phyloP scores from a whole-genome alignment of 768 basidiomycete species.

The Obba rivulosa region DNA sequence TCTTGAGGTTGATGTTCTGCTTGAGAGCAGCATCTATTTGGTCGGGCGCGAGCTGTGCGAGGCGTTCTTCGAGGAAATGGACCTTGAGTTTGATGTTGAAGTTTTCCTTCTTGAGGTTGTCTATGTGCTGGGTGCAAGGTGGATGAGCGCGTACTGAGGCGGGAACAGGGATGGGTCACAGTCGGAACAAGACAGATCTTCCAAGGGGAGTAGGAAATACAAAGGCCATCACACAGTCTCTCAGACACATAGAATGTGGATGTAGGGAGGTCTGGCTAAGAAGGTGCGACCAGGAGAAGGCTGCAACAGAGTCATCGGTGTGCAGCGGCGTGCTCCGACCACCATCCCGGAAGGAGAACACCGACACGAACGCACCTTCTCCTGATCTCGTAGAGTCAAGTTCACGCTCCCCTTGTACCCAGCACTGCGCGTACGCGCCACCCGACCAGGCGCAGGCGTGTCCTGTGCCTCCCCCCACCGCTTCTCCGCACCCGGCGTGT shows the following conservation, averaged over 20 bases:
- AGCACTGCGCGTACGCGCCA: conserved; percentile 15
- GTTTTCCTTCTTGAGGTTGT: conserved; percentile 94
- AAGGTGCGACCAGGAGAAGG: too few species aligned
- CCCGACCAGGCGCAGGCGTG: conserved; percentile 11
- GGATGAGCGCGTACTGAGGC: too few species aligned
- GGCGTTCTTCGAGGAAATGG: conserved; percentile 90
- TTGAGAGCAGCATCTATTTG: conserved; percentile 89
- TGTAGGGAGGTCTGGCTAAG: neutral
- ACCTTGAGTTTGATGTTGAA: conserved; percentile 95
- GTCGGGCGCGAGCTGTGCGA: conserved; percentile 85
- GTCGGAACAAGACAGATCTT: neutral
- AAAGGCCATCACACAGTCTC: too few species aligned
- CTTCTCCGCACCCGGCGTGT: conserved; percentile 48
- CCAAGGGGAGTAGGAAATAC: too few species aligned
- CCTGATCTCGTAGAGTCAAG: conserved; percentile 90
- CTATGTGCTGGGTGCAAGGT: conserved; percentile 67
- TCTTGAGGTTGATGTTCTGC: conserved; percentile 90
- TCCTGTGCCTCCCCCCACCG: conserved; percentile 15
- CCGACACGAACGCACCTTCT: conserved; percentile 79
- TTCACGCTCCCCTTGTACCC: conserved; percentile 24
- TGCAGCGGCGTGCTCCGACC: too few species aligned
- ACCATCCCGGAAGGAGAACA: too few species aligned
- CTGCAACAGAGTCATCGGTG: too few species aligned
- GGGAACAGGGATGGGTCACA: neutral
- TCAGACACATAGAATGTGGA: too few species aligned